phyloP scores from a whole-genome alignment of 2,329 filamentous ascomycete genomes.

The Fusarium pininemorale region DNA sequence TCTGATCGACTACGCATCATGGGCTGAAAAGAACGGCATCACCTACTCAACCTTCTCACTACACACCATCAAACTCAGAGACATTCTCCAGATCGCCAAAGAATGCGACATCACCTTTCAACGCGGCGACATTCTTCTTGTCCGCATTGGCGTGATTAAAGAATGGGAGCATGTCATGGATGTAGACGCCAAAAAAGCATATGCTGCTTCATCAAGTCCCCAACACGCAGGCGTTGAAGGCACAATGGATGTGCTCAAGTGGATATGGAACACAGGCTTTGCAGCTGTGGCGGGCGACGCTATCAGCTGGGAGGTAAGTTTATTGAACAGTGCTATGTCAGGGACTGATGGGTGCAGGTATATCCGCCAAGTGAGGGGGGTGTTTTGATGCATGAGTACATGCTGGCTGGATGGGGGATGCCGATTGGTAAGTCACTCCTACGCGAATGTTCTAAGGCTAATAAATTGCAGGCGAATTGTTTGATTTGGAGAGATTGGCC shows the following conservation, averaged over 20 bases:
- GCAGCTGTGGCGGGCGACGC: slow-evolving; percentile 66
- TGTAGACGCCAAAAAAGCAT: slow-evolving; percentile 47
- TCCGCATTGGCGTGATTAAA: slow-evolving; percentile 62
- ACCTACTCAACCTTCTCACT: slow-evolving; percentile 52
- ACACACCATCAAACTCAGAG: slow-evolving; percentile 47
- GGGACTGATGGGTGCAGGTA: slow-evolving; percentile 21
- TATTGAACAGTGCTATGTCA: background rate
- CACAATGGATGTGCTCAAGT: slow-evolving; percentile 59
- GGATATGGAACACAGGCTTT: slow-evolving; percentile 67
- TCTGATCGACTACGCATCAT: slow-evolving; percentile 60
- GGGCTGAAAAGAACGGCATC: slow-evolving; percentile 51
- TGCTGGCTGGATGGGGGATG: slow-evolving; percentile 60
- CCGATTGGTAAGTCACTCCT: slow-evolving; percentile 36
- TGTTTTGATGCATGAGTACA: slow-evolving; percentile 53
- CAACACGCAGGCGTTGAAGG: slow-evolving; percentile 57
- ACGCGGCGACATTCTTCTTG: slow-evolving; percentile 62
- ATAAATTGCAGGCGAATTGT: slow-evolving; percentile 45
- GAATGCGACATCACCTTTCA: slow-evolving; percentile 56
- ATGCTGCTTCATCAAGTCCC: slow-evolving; percentile 45
- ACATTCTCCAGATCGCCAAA: slow-evolving; percentile 48
- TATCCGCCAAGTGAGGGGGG: slow-evolving; percentile 22
- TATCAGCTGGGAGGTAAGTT: slow-evolving; percentile 61
- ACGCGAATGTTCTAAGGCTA: background rate
- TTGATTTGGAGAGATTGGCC: slow-evolving; percentile 47
- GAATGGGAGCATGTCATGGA: slow-evolving; percentile 51